phyloP scores from a whole-genome alignment of 192 early-diverging fungal species.

The Funneliformis geosporum region DNA sequence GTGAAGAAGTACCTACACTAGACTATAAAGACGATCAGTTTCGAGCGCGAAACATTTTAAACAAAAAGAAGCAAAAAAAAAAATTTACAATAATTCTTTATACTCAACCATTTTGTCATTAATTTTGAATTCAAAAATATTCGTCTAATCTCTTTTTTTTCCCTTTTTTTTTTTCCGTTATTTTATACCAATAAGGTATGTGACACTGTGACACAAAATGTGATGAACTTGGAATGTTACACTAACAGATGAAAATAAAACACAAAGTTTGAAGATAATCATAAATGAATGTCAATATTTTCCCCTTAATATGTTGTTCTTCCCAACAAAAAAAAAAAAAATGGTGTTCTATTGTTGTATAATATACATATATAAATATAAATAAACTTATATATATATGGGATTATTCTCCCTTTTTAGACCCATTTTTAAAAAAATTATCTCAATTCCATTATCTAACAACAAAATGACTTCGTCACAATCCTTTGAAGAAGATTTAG shows the following conservation, averaged over 20 bases:
- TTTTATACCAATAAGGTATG: too few relatives aligned
- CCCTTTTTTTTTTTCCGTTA: too few relatives aligned
- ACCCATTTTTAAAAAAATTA: not conserved
- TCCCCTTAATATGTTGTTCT: too few relatives aligned
- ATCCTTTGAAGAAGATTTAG: slow-evolving; percentile 52
- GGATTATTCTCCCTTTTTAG: not conserved
- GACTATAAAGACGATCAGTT: not conserved
- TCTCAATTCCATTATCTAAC: not conserved
- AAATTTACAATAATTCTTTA: not conserved
- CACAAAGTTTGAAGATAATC: too few relatives aligned
- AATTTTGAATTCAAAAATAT: not conserved
- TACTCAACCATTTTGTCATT: not conserved
- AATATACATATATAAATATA: too few relatives aligned
- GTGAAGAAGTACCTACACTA: not conserved
- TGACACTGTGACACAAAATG: too few relatives aligned
- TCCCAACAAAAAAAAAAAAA: too few relatives aligned
- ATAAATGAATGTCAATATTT: too few relatives aligned
- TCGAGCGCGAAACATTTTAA: not conserved
- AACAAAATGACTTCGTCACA: slow-evolving; percentile 10
- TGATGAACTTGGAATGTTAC: too few relatives aligned
- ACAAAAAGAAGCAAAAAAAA: not conserved
- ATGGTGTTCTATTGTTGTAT: too few relatives aligned
- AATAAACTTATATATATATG: not conserved
- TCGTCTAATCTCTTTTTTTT: too few relatives aligned
- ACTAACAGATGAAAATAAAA: too few relatives aligned